Evolutionary conservation across 2,329 filamentous ascomycete genomes (phyloP), one percentile per base, ranked within the genome.

Genomic region (Clathrospora elynae): DNA sequence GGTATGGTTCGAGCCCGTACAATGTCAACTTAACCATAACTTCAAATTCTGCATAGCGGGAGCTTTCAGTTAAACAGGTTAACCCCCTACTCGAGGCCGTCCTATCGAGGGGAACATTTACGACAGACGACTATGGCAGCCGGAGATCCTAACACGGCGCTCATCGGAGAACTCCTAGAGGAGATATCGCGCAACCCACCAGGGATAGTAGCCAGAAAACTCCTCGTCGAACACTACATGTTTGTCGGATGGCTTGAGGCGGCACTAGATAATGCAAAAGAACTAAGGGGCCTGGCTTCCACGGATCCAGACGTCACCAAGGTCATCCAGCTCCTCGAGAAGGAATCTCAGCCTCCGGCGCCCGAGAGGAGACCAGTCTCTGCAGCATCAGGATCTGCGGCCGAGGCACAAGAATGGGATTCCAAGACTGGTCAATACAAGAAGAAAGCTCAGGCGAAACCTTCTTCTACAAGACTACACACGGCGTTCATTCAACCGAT

Each of bases 181-280:
- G 53, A 65, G 13, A 63, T 67, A 14, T 57, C 59, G 6, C 54
- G 64, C 30, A 46, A 55, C 32, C 53, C 64, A 12, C 62, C 64
- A 6, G 63, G 62, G 6, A 49, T 67, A 22, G 33, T 29, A 14
- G 59, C 62, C 5, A 54, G 57, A 13, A 69, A 66, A 25, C 47
- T 68, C 4, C 59, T 69, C 3, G 46, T 61, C 3, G 61, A 68
- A 36, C 66, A 67, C 19, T 68, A 66, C 42, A 59, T 67, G 8
- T 51, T 59, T 3, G 46, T 62, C 6, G 62, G 64, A 14, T 68
- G 65, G 65, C 48, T 66, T 6, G 62, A 67, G n/a, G 63, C 64
- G 18, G 66, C 65, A 6, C 48, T 47, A 6, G 64, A 69, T 12
- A 55, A 61, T 19, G 51, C 58, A 10, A 59, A 57, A 13, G 59